A percentile compares a stretch with the other conserved stretches of the same genome.
Evolutionary conservation across 495 filamentous ascomycete genomes (phyloP).

Genomic region (Ramalina peruviana): DNA sequence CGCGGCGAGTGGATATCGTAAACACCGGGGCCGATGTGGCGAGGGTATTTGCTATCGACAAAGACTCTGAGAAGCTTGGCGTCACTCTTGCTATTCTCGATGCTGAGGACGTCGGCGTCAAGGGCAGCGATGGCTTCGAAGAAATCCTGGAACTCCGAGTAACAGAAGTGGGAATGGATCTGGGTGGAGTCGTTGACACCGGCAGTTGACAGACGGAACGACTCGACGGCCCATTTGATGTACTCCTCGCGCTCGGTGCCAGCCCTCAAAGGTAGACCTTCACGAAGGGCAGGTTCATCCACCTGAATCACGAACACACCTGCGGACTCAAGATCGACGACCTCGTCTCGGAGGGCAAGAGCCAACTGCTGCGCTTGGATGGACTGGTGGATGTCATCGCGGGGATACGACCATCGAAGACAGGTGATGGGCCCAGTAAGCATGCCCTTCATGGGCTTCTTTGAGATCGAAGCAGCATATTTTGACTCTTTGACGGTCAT

Average conservation of each 20-base stretch:
- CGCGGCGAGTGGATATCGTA: slow-evolving; percentile 99
- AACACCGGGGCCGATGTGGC: slow-evolving; percentile 96
- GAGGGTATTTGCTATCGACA: slow-evolving; percentile 86
- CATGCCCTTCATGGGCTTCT: slow-evolving; percentile 99
- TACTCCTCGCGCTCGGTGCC: slow-evolving; percentile 89
- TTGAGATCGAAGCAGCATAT: slow-evolving; percentile 88
- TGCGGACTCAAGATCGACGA: slow-evolving; percentile 89
- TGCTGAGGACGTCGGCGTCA: slow-evolving; percentile 93
- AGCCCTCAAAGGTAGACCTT: slow-evolving; percentile 90
- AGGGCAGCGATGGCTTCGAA: slow-evolving; percentile 98
- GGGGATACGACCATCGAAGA: slow-evolving; percentile 97
- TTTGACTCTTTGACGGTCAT: slow-evolving; percentile 99
- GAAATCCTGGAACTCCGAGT: slow-evolving; percentile 99
- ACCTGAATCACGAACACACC: slow-evolving; percentile 97
- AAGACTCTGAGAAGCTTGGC: slow-evolving; percentile 98
- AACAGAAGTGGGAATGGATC: slow-evolving; percentile 99
- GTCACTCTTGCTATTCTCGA: slow-evolving; percentile 99
- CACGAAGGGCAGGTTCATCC: slow-evolving; percentile 96
- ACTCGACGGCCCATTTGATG: slow-evolving; percentile 89
- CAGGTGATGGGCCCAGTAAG: slow-evolving; percentile 98
- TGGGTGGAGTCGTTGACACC: slow-evolving; percentile 88
- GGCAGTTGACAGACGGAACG: slow-evolving; percentile 86
- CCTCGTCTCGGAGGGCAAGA: slow-evolving; percentile 94
- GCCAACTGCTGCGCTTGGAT: slow-evolving; percentile 97
- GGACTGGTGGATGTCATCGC: slow-evolving; percentile 97